Evolutionary conservation across 768 basidiomycete genomes (phyloP), one percentile per base, ranked within the genome.

Genomic region (Lepiota brunneoincarnata): DNA sequence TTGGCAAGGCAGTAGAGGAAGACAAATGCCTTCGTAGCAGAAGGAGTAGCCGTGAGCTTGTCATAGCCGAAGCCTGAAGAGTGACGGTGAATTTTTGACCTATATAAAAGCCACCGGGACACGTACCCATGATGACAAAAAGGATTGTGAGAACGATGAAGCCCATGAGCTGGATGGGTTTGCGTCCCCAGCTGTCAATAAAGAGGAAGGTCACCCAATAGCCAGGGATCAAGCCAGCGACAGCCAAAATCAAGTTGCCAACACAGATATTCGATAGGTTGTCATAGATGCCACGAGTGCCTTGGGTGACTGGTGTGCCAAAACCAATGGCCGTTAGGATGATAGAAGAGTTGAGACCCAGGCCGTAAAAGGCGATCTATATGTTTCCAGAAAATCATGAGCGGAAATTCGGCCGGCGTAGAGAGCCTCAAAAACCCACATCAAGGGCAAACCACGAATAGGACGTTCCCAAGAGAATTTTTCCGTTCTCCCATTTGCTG

Each of bases 371-470:
- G 5, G 40, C n/a, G 2, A 54, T 35, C 52, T 54, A 54, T 10
- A 31, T 4, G 21, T 48, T n/a, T 15, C 3, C 7, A 3, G n/a
- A n/a, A n/a, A 26, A 4, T 44, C 9, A 9, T 10, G 9, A 34
- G 17, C 10, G 31, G 21, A 47, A 24, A 41, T 15, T 2, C 31
- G 20, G 36, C 49, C 18, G n/a, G 7, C 2, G 34, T 43, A 48
- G 37, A 20, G 48, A 44, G 17, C 1, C 38, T 17, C 6, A 38
- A 20, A 20, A 5, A 75, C 86, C 51, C 28, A 86, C 86, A 60
- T 91, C 91, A 21, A 93, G 80, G 7, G 91, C 92, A 57, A 94
- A 94, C 93, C 93, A 95, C 7, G 86, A 89, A 67, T 86, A 94
- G 0, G 89, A 69, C 0, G 84, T 78, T 14, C 90, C 93, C 43